Evolutionary conservation across 495 filamentous ascomycete genomes (phyloP), one percentile per base, ranked within the genome.

Genomic region (Daldinia bambusicola): DNA sequence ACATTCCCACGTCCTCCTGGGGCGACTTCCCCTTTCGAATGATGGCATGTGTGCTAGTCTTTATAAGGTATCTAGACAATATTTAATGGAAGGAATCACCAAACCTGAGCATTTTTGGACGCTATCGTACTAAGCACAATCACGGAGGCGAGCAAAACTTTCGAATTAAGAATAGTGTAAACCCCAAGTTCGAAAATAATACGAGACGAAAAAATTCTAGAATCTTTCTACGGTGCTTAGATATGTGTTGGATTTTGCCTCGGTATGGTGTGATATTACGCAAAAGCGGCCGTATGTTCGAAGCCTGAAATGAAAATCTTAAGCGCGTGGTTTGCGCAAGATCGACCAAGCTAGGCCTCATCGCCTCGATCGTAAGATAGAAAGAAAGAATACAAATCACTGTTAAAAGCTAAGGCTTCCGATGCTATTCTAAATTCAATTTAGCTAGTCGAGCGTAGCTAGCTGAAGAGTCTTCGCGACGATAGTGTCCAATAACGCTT

Each of bases 401-500:
- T 26, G 26, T 20, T 12, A 18, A 20, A 48, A 4, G 9, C 43
- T 48, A 48, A 48, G 43, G 18, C 20, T 7, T 48, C 18, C 16
- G 43, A 48, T 8, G 2, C 8, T 53, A 32, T 31, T 32, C 50
- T 53, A 31, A 53, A 31, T 18, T 14, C 6, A 32, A 16, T 14
- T 12, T 31, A 53, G 22, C 22, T 53, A 53, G 22, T 18, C 30
- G 14, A 32, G 9, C 13, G 50, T 31, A 53, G 22, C 22, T 53
- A 53, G 50, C 13, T 14, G 30, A 53, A 6, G 50, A 53, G 12
- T 12, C 6, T 22, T 31, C n/a, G 14, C 12, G 20, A 22, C 9
- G 30, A 53, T 31, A 53, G n/a, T 14, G 10, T 53, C 1, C 4
- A 6, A 31, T 59, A 53, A 16, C 60, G 66, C 66, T 63, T 64